Base-by-base conservation (phyloP, 2,329 filamentous ascomycete species). In the Ascochyta pisi region DNA sequence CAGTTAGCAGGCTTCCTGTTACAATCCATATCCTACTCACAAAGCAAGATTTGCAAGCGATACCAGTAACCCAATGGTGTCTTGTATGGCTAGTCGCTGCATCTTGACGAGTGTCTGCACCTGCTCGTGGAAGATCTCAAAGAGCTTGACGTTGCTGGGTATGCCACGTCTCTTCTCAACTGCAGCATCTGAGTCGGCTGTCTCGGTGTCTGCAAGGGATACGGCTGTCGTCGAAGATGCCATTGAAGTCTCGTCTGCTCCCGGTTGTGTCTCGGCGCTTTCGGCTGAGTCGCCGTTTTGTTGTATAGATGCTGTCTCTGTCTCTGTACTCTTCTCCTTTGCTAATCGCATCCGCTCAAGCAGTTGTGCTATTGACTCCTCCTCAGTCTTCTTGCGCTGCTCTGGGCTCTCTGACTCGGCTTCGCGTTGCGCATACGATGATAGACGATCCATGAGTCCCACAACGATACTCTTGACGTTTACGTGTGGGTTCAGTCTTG, bases 381-480 rank as follows among this genome's bases (percentile, higher is more conserved):
- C 88, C 76, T 99, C 95, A 26, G 86, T 81, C 75, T 91, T 89
- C 60, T 87, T 87, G 63, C 87, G 87, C 64, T 93, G 86, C 51
- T 91, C 88, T 5, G 84, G 82, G 19, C 85, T 83, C 52, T 90
- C 88, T 23, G 85, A 84, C 63, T 91, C 86, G 3, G 91, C 85
- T 76, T 98, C 94, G 53, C 93, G 85, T 67, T 95, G 89, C n/a
- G 95, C 94, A 75, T 96, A 99, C 51, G 92, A 89, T 6, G 95
- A 97, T 27, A 99, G 79, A 35, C 95, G 87, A 72, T 99, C 94
- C 96, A 99, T 99, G 57, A 99, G 82, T 24, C 94, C 95, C 71
- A 98, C 97, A 9, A 99, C 94, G 54, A 99, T 99, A 42, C 91
- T 90, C 79, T 99, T 99, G 78, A 99, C 88, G 66, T 99, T 96